These are phyloP conservation scores for Pseudocercospora pini-densiflorae DNA, from an alignment of 2,329 filamentous ascomycete species.

Conservation along the genomic window DNA sequence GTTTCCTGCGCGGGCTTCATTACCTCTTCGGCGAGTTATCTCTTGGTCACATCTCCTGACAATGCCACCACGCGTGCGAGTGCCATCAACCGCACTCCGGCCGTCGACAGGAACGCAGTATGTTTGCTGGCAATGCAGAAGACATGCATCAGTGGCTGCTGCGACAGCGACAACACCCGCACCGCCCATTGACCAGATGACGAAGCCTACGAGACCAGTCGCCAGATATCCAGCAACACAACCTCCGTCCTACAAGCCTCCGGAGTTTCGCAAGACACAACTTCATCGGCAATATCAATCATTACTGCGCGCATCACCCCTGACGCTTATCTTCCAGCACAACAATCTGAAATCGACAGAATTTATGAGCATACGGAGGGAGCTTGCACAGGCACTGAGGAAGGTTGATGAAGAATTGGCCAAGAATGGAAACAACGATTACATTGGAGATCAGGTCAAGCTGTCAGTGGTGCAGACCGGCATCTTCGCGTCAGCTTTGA, in stretches of 20 bases:
- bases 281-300: conserved; percentile 86
- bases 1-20: background rate
- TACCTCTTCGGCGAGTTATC: no score
- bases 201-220: conserved; percentile 48
- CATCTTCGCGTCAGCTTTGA: conserved; percentile 84
- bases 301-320: conserved; percentile 79
- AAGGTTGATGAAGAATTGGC: conserved; percentile 65
- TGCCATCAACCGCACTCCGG: conserved; percentile 43
- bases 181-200: conserved; percentile 54
- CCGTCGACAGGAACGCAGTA: conserved; percentile 29
- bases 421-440: conserved; percentile 66
- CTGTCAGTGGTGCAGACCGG: conserved; percentile 85
- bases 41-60: background rate
- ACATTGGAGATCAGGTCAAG: conserved; percentile 53
- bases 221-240: conserved; percentile 67
- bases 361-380: conserved; percentile 73
- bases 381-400: conserved; percentile 64
- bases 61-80: conserved; percentile 60
- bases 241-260: conserved; percentile 83
- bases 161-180: conserved; percentile 58
- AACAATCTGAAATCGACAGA: conserved; percentile 76
- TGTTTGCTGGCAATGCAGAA: conserved; percentile 45
- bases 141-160: conserved; percentile 52
- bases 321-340: conserved; percentile 86
- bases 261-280: conserved; percentile 89